These are phyloP conservation scores for Hevea brasiliensis DNA, from an alignment of 345 rosid genomes.

Conservation along the genomic window DNA sequence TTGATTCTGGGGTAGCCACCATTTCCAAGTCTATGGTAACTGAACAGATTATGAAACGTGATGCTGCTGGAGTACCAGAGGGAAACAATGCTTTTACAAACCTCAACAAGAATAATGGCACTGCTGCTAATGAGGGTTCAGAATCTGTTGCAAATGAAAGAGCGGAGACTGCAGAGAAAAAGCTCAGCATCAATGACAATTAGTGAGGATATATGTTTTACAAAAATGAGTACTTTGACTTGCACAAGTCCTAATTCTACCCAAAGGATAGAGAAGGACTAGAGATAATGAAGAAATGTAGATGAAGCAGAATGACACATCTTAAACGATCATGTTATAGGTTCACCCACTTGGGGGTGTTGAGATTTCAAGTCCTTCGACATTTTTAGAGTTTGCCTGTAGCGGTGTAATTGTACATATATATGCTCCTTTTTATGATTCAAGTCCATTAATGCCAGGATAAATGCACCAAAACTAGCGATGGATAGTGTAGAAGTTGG, in stretches of 20 bases:
- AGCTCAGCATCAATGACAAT: not conserved
- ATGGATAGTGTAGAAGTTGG: not conserved
- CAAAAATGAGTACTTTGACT: not conserved
- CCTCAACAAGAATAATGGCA: not conserved
- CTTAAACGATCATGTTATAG: too few species aligned
- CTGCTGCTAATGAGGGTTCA: not conserved
- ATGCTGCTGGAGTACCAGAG: not conserved
- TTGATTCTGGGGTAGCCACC: not conserved
- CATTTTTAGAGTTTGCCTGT: not conserved
- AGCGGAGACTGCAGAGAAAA: too few species aligned
- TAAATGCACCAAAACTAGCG: too few species aligned
- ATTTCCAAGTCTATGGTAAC: not conserved
- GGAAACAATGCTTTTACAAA: not conserved
- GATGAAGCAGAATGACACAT: not conserved
- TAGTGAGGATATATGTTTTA: not conserved
- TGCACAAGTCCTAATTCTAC: not conserved
- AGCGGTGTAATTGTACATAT: conserved; percentile 13
- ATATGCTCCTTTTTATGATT: not conserved
- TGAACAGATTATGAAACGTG: not conserved
- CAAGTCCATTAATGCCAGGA: not conserved
- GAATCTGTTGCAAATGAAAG: not conserved
- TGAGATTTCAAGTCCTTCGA: not conserved
- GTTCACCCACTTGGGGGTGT: not conserved
- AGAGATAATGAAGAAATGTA: not conserved
- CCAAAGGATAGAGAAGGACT: not conserved